Conservation (phyloP, 345 rosid genomes). For the Populus deltoides region DNA sequence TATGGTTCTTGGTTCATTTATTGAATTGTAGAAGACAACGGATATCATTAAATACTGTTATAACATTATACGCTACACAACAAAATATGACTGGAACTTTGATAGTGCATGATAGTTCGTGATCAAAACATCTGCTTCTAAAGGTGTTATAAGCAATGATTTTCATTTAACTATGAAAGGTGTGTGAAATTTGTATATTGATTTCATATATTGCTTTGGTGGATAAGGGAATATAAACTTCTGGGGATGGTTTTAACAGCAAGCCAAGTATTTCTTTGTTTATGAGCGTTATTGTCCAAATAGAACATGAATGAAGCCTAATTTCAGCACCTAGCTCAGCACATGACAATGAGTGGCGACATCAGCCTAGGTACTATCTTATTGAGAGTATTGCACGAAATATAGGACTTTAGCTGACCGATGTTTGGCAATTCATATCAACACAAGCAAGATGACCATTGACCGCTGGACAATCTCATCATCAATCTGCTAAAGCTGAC, state of each 20-base stretch:
- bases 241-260: no score
- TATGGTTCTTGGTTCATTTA: slow-evolving; percentile 12
- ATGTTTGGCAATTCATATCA: no score
- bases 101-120: neutral
- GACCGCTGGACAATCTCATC: neutral
- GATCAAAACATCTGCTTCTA: neutral
- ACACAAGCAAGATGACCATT: no score
- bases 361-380: no score
- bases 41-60: no score
- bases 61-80: neutral
- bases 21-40: neutral
- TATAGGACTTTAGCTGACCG: no score
- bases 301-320: neutral
- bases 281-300: no score
- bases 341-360: no score
- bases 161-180: no score
- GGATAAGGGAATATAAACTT: neutral
- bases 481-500: neutral
- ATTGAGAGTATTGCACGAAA: no score
- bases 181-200: neutral
- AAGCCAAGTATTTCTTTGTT: no score
- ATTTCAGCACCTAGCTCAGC: neutral
- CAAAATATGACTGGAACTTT: neutral
- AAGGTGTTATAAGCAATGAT: neutral
- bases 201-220: neutral